phyloP scores from a whole-genome alignment of 805 yeast genomes.

The Wickerhamiella parazyma region DNA sequence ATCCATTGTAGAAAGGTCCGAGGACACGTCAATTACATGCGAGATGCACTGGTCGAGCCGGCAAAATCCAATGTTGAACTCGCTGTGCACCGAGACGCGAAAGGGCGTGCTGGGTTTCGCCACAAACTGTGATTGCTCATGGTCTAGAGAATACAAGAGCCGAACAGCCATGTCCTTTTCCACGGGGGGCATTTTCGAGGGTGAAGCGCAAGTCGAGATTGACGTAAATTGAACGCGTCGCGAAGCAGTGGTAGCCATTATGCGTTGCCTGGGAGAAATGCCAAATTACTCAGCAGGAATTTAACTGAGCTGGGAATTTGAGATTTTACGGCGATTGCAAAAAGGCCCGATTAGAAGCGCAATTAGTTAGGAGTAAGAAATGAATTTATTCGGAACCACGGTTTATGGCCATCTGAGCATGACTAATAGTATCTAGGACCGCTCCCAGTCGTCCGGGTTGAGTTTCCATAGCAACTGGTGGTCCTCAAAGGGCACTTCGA shows the following conservation, averaged over 20 bases:
- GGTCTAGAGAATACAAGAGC: constrained; percentile 28
- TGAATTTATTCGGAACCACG: not conserved
- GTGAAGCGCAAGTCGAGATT: not conserved
- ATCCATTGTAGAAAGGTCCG: constrained; percentile 27
- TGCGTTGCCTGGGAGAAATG: not conserved
- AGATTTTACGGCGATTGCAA: too few relatives aligned
- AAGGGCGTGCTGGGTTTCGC: constrained; percentile 22
- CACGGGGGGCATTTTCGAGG: not conserved
- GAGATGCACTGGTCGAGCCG: constrained; percentile 24
- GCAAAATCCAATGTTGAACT: constrained; percentile 22
- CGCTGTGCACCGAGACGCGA: constrained; percentile 17
- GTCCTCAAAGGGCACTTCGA: not conserved
- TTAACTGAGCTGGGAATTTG: too few relatives aligned
- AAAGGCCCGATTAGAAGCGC: not conserved
- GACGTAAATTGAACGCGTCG: not conserved
- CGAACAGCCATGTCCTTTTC: constrained; percentile 21
- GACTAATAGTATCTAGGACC: not conserved
- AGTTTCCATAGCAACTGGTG: not conserved
- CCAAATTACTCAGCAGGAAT: too few relatives aligned
- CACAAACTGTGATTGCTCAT: constrained; percentile 23
- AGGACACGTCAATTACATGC: constrained; percentile 25
- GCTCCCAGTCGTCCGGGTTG: not conserved
- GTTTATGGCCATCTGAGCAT: not conserved
- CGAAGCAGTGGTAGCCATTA: not conserved
- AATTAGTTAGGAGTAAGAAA: not conserved